Percentiles rank a stretch among this genome's conserved stretches.
Conservation (phyloP, 169 alveolate species). For the Plasmodium billcollinsi region DNA sequence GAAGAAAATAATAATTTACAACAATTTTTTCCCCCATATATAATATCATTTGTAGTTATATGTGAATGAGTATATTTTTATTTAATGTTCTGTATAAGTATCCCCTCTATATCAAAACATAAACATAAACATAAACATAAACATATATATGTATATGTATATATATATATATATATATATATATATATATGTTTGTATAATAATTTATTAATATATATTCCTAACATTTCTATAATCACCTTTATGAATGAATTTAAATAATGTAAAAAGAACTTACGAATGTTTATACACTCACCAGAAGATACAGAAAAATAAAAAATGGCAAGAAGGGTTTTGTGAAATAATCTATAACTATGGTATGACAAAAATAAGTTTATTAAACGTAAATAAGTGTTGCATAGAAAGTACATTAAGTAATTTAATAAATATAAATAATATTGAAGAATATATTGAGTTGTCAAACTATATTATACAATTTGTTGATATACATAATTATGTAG, state of each 20-base stretch:
- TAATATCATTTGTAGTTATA: no score
- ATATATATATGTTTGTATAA: no score
- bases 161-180: no score
- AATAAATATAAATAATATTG: slow-evolving; percentile 7
- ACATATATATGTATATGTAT: no score
- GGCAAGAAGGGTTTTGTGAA: slow-evolving; percentile 71
- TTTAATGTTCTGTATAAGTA: no score
- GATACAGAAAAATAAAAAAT: slow-evolving; percentile 55
- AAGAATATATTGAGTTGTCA: slow-evolving; percentile 40
- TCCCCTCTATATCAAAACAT: no score
- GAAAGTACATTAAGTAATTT: slow-evolving; percentile 23
- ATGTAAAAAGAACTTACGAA: slow-evolving; percentile 45
- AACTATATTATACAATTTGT: slow-evolving; percentile 28
- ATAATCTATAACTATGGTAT: slow-evolving; percentile 33
- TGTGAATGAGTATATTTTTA: no score
- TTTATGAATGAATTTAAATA: slow-evolving; percentile 7
- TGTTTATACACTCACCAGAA: slow-evolving; percentile 72
- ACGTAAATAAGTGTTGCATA: slow-evolving; percentile 17
- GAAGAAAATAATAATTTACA: no score
- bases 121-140: no score
- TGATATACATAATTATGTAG: slow-evolving; percentile 23
- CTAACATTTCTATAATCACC: neutral
- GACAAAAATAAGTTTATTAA: slow-evolving; percentile 41
- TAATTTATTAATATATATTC: no score
- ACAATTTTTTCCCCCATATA: no score